phyloP scores from a whole-genome alignment of 768 basidiomycete species.

The Tricholoma hemisulphureum region DNA sequence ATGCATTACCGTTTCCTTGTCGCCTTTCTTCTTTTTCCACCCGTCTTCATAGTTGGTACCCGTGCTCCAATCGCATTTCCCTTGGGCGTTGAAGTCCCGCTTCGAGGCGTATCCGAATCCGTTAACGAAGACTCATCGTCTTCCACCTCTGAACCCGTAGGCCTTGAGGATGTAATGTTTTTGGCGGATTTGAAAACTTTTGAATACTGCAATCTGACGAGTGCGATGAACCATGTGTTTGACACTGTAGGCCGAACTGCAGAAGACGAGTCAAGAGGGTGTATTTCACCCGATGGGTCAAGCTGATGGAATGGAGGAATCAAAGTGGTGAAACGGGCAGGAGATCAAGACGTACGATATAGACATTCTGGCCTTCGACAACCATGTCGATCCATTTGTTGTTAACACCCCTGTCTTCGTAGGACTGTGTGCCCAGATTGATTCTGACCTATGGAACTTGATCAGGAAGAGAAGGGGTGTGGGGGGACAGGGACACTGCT shows the following conservation, averaged over 20 bases:
- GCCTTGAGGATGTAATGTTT: slow-evolving; percentile 15
- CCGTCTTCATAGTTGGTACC: slow-evolving; percentile 49
- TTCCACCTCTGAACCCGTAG: slow-evolving; percentile 21
- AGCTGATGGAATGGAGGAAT: slow-evolving; percentile 39
- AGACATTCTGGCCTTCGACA: slow-evolving; percentile 74
- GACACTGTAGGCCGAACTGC: slow-evolving; percentile 55
- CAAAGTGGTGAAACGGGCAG: background rate
- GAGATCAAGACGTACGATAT: slow-evolving; percentile 53
- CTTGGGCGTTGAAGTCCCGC: slow-evolving; percentile 35
- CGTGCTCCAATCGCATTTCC: slow-evolving; percentile 25
- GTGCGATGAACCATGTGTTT: slow-evolving; percentile 68
- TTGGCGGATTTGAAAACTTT: slow-evolving; percentile 28
- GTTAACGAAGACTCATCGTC: slow-evolving; percentile 41
- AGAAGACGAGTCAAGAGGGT: slow-evolving; percentile 57
- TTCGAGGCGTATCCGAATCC: slow-evolving; percentile 36
- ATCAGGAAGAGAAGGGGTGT: background rate
- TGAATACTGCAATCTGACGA: slow-evolving; percentile 36
- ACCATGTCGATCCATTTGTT: slow-evolving; percentile 74
- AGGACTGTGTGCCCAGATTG: slow-evolving; percentile 55
- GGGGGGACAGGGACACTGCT: slow-evolving; percentile 7
- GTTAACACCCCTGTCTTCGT: slow-evolving; percentile 44
- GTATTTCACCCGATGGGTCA: slow-evolving; percentile 56
- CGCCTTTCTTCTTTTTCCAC: slow-evolving; percentile 63
- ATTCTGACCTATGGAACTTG: slow-evolving; percentile 59
- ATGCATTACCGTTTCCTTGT: slow-evolving; percentile 49